Conservation (phyloP, 2,329 filamentous ascomycete species). For the Penicillium aurantiogriseum region DNA sequence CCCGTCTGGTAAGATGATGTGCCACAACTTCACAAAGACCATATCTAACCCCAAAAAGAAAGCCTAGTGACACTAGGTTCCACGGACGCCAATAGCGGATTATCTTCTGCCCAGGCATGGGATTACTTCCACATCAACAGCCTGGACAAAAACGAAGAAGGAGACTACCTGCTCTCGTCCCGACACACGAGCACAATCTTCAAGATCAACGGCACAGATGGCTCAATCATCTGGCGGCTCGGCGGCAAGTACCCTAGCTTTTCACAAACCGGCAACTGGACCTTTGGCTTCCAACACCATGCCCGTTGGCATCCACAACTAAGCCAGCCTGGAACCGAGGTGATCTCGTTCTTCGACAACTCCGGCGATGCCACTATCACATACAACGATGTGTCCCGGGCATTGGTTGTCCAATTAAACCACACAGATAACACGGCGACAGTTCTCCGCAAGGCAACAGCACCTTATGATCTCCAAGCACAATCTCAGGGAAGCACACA, state of each 20-base stretch:
- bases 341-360: constrained; percentile 29
- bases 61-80: background rate
- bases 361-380: constrained; percentile 32
- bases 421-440: constrained; percentile 5
- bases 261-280: constrained; percentile 36
- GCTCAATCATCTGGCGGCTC: constrained; percentile 30
- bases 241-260: constrained; percentile 23
- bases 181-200: constrained; percentile 29
- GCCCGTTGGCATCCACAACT: constrained; percentile 10
- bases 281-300: constrained; percentile 33
- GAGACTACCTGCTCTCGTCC: constrained; percentile 30
- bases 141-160: constrained; percentile 17
- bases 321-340: constrained; percentile 7
- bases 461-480: constrained; percentile 23
- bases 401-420: constrained; percentile 26
- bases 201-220: constrained; percentile 28
- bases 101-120: constrained; percentile 19
- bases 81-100: constrained; percentile 17
- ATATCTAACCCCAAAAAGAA: background rate
- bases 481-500: constrained; percentile 30
- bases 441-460: constrained; percentile 4
- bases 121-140: constrained; percentile 34
- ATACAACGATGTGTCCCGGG: constrained; percentile 9
- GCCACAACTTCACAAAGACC: background rate
- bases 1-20: background rate